phyloP scores from a whole-genome alignment of 1,284 basidiomycete genomes.

The Mycosarcoma maydis region DNA sequence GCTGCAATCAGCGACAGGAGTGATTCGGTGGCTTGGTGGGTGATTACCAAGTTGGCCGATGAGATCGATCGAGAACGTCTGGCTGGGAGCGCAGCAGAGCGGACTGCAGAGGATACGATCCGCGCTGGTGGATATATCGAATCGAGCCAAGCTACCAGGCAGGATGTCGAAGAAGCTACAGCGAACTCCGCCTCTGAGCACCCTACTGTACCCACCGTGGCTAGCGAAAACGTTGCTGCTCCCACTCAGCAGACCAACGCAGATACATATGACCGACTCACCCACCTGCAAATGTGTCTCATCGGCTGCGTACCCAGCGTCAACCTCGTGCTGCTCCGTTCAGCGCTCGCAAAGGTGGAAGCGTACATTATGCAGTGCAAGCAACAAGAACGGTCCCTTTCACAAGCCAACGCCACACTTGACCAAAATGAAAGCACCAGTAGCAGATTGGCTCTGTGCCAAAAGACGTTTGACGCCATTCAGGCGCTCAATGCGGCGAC shows the following conservation, averaged over 20 bases:
- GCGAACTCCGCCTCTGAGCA: constrained; percentile 13
- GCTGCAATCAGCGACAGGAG: constrained; percentile 53
- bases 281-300: constrained; percentile 41
- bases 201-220: not conserved
- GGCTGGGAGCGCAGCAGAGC: not conserved
- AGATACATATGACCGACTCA: constrained; percentile 23
- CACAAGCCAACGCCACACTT: not conserved
- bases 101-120: not conserved
- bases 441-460: constrained; percentile 37
- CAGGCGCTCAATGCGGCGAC: constrained; percentile 60
- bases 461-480: constrained; percentile 55
- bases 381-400: not conserved
- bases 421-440: constrained; percentile 1
- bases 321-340: constrained; percentile 62
- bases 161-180: constrained; percentile 12
- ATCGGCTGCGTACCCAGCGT: constrained; percentile 56
- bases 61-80: constrained; percentile 42
- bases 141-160: constrained; percentile 12
- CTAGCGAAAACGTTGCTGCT: too few species aligned
- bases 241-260: not conserved
- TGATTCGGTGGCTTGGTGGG: constrained; percentile 62
- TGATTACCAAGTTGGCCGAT: constrained; percentile 45
- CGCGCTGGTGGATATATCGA: constrained; percentile 22
- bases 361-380: constrained; percentile 41
- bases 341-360: constrained; percentile 51